These are phyloP conservation scores for Blastomyces parvus DNA, from an alignment of 2,329 filamentous ascomycete genomes.

Conservation along the genomic window DNA sequence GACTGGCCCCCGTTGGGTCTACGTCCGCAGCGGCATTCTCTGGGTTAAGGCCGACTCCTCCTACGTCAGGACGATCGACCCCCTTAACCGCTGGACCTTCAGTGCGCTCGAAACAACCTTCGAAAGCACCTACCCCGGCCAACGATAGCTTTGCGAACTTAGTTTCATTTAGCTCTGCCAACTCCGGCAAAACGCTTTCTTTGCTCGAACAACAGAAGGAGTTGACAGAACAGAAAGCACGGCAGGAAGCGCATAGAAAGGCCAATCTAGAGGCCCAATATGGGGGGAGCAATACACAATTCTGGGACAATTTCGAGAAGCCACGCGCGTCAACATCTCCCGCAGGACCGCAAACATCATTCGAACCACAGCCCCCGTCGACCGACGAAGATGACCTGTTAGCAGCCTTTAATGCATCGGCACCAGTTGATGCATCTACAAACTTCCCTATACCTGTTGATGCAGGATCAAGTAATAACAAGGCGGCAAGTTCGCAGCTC, in stretches of 20 bases:
- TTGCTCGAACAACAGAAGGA: slow-evolving; percentile 57
- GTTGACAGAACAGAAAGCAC: slow-evolving; percentile 64
- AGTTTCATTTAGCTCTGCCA: slow-evolving; percentile 47
- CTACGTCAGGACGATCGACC: slow-evolving; percentile 36
- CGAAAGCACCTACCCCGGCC: slow-evolving; percentile 33
- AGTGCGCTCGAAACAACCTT: slow-evolving; percentile 26
- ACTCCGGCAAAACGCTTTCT: slow-evolving; percentile 56
- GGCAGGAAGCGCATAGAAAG: slow-evolving; percentile 64
- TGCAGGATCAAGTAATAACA: slow-evolving; percentile 23
- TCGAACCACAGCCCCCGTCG: background rate
- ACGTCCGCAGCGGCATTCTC: slow-evolving; percentile 27
- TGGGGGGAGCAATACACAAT: slow-evolving; percentile 55
- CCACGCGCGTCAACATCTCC: slow-evolving; percentile 29
- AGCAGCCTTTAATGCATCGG: slow-evolving; percentile 51
- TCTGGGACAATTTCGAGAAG: slow-evolving; percentile 64
- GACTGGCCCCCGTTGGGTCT: slow-evolving; percentile 31
- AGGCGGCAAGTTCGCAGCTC: slow-evolving; percentile 12
- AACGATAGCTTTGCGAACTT: slow-evolving; percentile 53
- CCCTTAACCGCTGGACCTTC: slow-evolving; percentile 29
- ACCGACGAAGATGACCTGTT: slow-evolving; percentile 49
- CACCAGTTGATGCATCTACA: slow-evolving; percentile 51
- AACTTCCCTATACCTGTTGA: slow-evolving; percentile 45
- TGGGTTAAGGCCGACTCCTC: slow-evolving; percentile 29
- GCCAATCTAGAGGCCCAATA: slow-evolving; percentile 67
- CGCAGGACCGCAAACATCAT: background rate